Evolutionary conservation across 495 filamentous ascomycete genomes (phyloP), one percentile per base, ranked within the genome.

Genomic region (Lindgomyces ingoldianus): DNA sequence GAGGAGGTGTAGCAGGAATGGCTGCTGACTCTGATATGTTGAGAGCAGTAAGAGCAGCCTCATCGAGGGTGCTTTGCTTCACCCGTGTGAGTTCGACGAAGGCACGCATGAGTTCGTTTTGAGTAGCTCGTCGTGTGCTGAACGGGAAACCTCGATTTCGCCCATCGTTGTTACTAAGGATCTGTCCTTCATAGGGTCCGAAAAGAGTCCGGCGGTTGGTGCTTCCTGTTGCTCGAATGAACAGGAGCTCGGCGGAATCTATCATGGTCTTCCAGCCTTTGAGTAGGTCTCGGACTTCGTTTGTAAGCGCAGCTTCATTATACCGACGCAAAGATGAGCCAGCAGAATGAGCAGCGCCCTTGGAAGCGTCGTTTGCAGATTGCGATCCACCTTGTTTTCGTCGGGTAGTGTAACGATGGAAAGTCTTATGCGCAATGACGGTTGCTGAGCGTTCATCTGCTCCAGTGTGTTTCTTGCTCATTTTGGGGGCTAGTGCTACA

Each of bases 331-430:
- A 74, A 29, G 86, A 89, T 2, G 95, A 88, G 72, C 94, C 94
- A 19, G 94, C 95, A 1, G 95, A 98, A 74, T 98, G 91, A 6
- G 94, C 94, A 26, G 87, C 85, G 3, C 94, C 93, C 70, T 96
- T 96, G 3, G 92, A 85, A 36, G 88, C 84, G 73, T 98, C 94
- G 72, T 89, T 98, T 25, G 94, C 87, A 6, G 91, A 93, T 74
- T 98, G 94, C 30, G 92, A 85, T 14, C 94, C 94, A 78, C 94
- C 94, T 75, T 98, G 94, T 70, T 98, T 98, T 57, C 93, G 85
- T 44, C 94, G 82, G 0, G 94, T 98, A 0, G 94, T 98, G 70
- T 98, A 98, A 25, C 95, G 84, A 74, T 98, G 94, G 76, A 98
- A 98, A 0, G 95, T 96, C 76, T 98, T 98, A 74, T 98, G 94